A percentile compares a stretch with the other conserved stretches of the same genome.
phyloP scores from a whole-genome alignment of 305 asterid genomes.

The Andrographis paniculata region DNA sequence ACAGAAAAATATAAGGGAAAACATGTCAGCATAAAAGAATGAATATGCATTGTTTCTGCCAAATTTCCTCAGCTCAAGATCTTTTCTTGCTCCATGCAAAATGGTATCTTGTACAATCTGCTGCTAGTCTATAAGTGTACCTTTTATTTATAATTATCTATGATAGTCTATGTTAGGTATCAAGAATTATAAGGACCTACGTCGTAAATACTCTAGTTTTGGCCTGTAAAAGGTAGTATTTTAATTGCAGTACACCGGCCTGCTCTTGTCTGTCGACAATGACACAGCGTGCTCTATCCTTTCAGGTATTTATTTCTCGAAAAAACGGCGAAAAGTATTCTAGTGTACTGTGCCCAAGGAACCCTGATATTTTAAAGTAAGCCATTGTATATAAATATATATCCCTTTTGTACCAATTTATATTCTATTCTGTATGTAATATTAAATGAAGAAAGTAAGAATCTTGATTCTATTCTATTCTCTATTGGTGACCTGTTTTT shows the following conservation, averaged over 20 bases:
- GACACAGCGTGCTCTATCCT: slow-evolving; percentile 7
- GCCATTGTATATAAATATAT: slow-evolving; percentile 18
- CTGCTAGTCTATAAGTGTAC: neutral
- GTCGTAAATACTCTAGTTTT: neutral
- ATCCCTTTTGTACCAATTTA: slow-evolving; percentile 4
- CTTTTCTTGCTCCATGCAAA: neutral
- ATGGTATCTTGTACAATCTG: slow-evolving; percentile 1
- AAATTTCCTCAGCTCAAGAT: neutral
- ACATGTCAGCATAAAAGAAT: neutral
- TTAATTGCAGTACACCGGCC: neutral
- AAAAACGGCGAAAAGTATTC: slow-evolving; percentile 61
- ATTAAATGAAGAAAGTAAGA: neutral
- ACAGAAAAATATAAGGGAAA: neutral
- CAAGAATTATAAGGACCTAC: neutral
- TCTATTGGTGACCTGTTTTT: neutral
- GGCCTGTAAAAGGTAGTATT: neutral
- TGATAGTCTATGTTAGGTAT: slow-evolving; percentile 3
- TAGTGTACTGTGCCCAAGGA: slow-evolving; percentile 73
- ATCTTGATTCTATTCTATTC: neutral
- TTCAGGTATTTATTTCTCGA: slow-evolving; percentile 81
- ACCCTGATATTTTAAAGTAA: slow-evolving; percentile 46
- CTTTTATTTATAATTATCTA: slow-evolving; percentile 5
- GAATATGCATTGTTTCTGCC: neutral
- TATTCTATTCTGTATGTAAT: slow-evolving; percentile 4
- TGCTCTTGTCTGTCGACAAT: slow-evolving; percentile 9